phyloP scores from a whole-genome alignment of 768 basidiomycete species.

The Terana coerulea region DNA sequence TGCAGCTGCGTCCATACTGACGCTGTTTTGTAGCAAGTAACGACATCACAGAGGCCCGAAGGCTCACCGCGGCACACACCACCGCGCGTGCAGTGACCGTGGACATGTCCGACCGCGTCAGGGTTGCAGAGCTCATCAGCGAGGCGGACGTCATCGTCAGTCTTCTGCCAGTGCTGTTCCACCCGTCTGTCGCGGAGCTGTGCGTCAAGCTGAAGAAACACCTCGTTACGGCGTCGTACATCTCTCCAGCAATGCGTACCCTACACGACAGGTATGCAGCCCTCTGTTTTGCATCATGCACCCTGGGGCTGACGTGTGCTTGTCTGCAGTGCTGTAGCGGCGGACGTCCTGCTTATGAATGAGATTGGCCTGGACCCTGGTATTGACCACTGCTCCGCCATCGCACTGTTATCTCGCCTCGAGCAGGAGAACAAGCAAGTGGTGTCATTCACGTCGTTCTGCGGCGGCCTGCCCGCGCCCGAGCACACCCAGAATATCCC shows the following conservation, averaged over 20 bases:
- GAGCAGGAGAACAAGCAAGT: constrained; percentile 50
- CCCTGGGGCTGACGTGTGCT: background rate
- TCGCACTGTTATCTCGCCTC: constrained; percentile 58
- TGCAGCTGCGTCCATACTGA: background rate
- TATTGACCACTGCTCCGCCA: constrained; percentile 85
- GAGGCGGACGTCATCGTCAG: constrained; percentile 82
- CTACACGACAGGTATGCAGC: constrained; percentile 60
- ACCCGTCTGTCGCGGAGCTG: constrained; percentile 62
- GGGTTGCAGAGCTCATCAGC: constrained; percentile 49
- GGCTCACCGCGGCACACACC: constrained; percentile 38
- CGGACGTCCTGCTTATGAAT: constrained; percentile 73
- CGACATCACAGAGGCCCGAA: constrained; percentile 52
- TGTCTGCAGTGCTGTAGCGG: constrained; percentile 47
- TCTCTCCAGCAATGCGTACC: constrained; percentile 69
- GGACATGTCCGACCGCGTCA: constrained; percentile 50
- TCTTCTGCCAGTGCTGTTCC: constrained; percentile 74
- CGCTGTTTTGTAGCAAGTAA: constrained; percentile 60
- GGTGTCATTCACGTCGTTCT: constrained; percentile 82
- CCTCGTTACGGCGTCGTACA: constrained; percentile 90
- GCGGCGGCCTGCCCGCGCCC: constrained; percentile 87
- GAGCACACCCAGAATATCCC: constrained; percentile 57
- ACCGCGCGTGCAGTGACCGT: constrained; percentile 56
- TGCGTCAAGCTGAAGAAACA: constrained; percentile 72
- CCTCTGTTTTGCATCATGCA: background rate
- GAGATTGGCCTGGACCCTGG: constrained; percentile 92